These are phyloP conservation scores for Crithidia bombi DNA, from an alignment of 208 protist genomes.

Conservation along the genomic window DNA sequence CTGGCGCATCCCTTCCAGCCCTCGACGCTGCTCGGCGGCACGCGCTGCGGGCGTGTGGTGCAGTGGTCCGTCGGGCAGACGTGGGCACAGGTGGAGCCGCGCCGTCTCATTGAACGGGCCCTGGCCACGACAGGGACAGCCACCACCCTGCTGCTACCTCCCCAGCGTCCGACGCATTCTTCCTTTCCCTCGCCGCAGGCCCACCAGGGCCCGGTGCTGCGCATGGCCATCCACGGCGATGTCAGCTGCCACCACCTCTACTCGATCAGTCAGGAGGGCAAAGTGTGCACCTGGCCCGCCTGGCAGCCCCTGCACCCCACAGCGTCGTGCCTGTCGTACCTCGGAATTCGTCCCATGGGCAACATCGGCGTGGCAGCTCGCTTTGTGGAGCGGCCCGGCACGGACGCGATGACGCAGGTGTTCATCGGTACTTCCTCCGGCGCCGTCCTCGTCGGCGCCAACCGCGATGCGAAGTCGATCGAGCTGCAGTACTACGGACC, in stretches of 20 bases:
- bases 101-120: slow-evolving; percentile 42
- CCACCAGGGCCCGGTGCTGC: slow-evolving; percentile 61
- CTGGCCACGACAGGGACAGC: slow-evolving; percentile 46
- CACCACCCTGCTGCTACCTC: slow-evolving; percentile 37
- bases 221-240: slow-evolving; percentile 65
- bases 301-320: slow-evolving; percentile 42
- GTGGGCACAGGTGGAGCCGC: slow-evolving; percentile 34
- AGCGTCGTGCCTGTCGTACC: slow-evolving; percentile 47
- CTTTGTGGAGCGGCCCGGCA: slow-evolving; percentile 49
- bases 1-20: slow-evolving; percentile 46
- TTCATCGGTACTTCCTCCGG: slow-evolving; percentile 68
- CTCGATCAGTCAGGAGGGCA: slow-evolving; percentile 71
- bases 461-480: slow-evolving; percentile 53
- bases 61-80: slow-evolving; percentile 39
- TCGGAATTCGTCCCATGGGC: slow-evolving; percentile 53
- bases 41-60: slow-evolving; percentile 56
- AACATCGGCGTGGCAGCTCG: slow-evolving; percentile 46
- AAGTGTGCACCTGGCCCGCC: slow-evolving; percentile 67
- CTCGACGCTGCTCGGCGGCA: slow-evolving; percentile 49
- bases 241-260: slow-evolving; percentile 66
- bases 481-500: slow-evolving; percentile 50
- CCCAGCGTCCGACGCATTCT: slow-evolving; percentile 44
- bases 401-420: slow-evolving; percentile 70
- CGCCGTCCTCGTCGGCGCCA: slow-evolving; percentile 50
- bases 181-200: slow-evolving; percentile 70